These are phyloP conservation scores for Phytopythium montanum DNA, from an alignment of 352 stramenopile species.

Conservation along the genomic window DNA sequence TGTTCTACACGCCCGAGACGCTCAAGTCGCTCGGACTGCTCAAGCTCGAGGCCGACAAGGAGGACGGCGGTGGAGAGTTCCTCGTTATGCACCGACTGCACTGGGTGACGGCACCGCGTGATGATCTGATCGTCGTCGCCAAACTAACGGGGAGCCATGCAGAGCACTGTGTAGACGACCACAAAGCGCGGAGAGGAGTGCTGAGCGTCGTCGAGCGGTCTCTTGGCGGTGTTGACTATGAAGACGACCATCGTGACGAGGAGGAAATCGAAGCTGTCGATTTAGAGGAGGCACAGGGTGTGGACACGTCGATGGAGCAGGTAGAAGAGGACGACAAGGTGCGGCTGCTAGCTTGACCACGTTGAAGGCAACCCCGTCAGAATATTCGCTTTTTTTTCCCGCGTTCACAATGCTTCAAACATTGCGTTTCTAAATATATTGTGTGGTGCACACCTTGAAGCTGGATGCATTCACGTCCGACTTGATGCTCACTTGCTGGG, in stretches of 20 bases:
- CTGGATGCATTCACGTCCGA: too few species aligned
- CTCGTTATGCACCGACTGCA: constrained; percentile 23
- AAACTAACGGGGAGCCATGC: constrained; percentile 17
- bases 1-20: constrained; percentile 16
- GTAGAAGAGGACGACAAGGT: too few species aligned
- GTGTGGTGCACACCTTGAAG: too few species aligned
- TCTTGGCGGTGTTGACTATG: not conserved
- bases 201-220: constrained; percentile 16
- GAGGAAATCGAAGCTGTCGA: not conserved
- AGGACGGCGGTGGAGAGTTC: constrained; percentile 13
- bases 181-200: constrained; percentile 5
- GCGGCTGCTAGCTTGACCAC: too few species aligned
- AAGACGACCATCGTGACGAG: not conserved
- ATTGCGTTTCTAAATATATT: too few species aligned
- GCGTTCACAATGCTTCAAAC: too few species aligned
- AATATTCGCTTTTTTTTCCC: too few species aligned
- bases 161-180: constrained; percentile 12
- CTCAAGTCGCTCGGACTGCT: constrained; percentile 19
- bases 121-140: constrained; percentile 23
- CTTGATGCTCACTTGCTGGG: too few species aligned
- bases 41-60: constrained; percentile 11
- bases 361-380: too few species aligned
- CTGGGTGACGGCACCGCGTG: constrained; percentile 15
- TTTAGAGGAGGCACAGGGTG: not conserved
- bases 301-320: not conserved